Base-by-base conservation (phyloP, 768 basidiomycete genomes). In the Trametes cubensis region DNA sequence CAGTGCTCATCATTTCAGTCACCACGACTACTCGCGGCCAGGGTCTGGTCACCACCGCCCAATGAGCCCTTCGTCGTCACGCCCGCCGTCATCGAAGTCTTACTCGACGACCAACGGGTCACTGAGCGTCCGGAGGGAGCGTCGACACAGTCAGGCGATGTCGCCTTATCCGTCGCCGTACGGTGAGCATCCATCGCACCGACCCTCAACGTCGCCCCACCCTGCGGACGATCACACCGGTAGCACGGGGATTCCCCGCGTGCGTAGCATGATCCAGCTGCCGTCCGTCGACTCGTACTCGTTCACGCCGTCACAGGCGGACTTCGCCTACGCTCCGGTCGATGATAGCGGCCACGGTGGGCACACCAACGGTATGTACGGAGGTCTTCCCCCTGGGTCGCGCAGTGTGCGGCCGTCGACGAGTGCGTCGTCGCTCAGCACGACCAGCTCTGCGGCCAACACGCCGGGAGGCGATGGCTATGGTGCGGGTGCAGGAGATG, bases 131-230 rank as follows among this genome's bases (percentile, higher is more conserved):
- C 84, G 90, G 26, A 82, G 92, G 30, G 82, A 83, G 47, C 82
- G 92, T 46, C 83, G 92, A 60, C 92, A 93, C 74, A 90, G 88
- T 72, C 92, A 94, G 73, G 92, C 91, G 0, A 87, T 94, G 81
- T 89, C 86, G 68, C 92, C 92, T 14, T 94, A 94, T 74, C 92
- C 92, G 18, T 88, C 85, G 63, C 90, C 91, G 47, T 94, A 93
- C 74, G 87, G 86, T 61, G 83, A 87, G 57, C 78, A 82, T 47
- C 68, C 69, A 38, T 81, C 84, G 53, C 85, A 86, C 64, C 83
- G 89, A 42, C 87, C 86, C 0, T 89, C 87, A 57, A 85, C 87
- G 25, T 88, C 87, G 11, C 89, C 88, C 20, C 86, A 88, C 67
- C 87, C 87, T 26, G 76, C 81, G 58, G 87, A 79, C 21, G 79